Percentiles rank a stretch among this genome's conserved stretches.
Conservation (phyloP, 305 asterid species). For the Fraxinus angustifolia region DNA sequence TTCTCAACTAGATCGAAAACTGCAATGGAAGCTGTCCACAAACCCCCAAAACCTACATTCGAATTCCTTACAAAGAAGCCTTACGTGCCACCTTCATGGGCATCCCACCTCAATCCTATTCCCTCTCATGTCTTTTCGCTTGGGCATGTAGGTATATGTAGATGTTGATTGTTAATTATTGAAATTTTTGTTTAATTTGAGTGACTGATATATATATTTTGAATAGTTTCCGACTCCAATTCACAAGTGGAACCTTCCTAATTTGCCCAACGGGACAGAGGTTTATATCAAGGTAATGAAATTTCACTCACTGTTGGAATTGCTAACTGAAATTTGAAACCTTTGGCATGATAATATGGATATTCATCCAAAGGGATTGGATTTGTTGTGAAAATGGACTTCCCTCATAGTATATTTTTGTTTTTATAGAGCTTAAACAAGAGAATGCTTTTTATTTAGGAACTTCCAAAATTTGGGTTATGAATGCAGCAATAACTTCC, state of each 20-base stretch:
- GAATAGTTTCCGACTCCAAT: conserved; percentile 84
- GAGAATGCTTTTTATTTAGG: not conserved
- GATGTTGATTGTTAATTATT: not conserved
- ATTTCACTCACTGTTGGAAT: not conserved
- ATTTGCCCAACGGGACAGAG: conserved; percentile 74
- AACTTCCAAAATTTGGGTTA: not conserved
- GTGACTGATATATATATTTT: not conserved
- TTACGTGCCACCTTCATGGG: conserved; percentile 80
- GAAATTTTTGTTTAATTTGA: not conserved
- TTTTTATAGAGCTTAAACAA: not conserved
- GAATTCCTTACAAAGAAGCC: conserved; percentile 62
- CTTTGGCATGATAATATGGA: not conserved
- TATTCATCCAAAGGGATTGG: not conserved
- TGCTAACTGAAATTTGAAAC: not conserved
- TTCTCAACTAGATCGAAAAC: conserved; percentile 7
- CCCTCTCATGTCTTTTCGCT: conserved; percentile 70
- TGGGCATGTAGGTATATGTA: conserved; percentile 58
- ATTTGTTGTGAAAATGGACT: not conserved
- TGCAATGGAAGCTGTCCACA: conserved; percentile 33
- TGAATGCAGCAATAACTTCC: not conserved
- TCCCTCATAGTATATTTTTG: not conserved
- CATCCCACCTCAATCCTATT: conserved; percentile 64
- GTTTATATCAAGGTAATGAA: conserved; percentile 76
- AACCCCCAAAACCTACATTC: conserved; percentile 32
- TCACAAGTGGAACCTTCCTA: conserved; percentile 92